Percentiles rank a stretch among this genome's conserved stretches.
These are phyloP conservation scores for Talaromyces pinophilus DNA, from an alignment of 2,329 filamentous ascomycete species.

Conservation along the genomic window DNA sequence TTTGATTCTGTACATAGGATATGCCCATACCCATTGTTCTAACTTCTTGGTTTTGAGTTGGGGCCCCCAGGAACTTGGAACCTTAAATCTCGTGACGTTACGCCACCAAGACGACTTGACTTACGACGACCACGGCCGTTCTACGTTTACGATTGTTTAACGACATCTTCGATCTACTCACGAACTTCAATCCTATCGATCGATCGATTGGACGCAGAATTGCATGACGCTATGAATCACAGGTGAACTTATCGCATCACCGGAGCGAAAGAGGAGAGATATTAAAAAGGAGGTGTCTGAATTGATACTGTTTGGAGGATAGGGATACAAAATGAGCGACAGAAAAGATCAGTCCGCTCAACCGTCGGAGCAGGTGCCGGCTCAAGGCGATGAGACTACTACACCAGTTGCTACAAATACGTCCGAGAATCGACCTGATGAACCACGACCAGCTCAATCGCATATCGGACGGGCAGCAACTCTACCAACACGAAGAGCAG, in stretches of 20 bases:
- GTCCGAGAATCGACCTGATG: neutral
- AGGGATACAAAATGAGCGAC: conserved; percentile 1
- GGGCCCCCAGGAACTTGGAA: neutral
- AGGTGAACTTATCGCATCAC: neutral
- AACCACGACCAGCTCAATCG: neutral
- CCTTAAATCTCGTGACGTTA: conserved; percentile 9
- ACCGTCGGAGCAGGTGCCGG: neutral
- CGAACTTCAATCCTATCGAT: neutral
- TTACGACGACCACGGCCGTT: neutral
- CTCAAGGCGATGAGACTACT: neutral
- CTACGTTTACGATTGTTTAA: neutral
- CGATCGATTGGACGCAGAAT: neutral
- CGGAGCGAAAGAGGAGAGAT: neutral
- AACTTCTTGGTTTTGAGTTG: neutral
- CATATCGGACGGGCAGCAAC: conserved; percentile 9
- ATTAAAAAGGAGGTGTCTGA: neutral
- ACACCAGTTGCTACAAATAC: neutral
- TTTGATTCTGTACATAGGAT: neutral
- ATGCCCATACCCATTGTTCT: neutral
- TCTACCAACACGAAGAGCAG: conserved; percentile 8
- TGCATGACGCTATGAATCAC: neutral
- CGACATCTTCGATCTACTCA: neutral
- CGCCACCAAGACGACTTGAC: neutral
- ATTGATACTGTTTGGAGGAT: neutral
- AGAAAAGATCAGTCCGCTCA: neutral